Conservation (phyloP, 73 alveolate species). For the Effrenium voratum region DNA sequence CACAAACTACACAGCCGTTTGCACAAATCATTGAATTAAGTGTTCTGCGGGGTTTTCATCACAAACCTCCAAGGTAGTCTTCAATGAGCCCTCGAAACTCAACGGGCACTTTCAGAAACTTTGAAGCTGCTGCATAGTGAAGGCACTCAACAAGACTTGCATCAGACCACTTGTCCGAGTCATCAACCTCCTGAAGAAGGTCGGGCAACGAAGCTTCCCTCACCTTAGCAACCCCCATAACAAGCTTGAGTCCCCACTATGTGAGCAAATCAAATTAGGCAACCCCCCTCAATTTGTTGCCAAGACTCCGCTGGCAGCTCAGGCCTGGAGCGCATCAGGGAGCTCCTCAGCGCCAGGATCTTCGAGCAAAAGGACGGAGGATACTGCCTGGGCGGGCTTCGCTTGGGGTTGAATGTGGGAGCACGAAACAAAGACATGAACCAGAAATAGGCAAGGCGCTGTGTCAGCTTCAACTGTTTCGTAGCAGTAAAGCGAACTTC, state of each 20-base stretch:
- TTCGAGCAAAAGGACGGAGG: not conserved
- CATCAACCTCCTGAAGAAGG: not conserved
- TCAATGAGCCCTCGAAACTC: not conserved
- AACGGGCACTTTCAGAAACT: not conserved
- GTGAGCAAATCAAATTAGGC: too few relatives aligned
- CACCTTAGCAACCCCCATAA: not conserved
- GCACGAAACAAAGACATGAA: too few relatives aligned
- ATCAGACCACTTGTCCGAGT: conserved; percentile 2
- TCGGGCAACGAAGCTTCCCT: not conserved
- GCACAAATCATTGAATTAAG: too few relatives aligned
- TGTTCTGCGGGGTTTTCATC: not conserved
- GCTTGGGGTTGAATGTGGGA: too few relatives aligned
- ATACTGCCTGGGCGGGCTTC: not conserved
- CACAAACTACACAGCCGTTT: too few relatives aligned
- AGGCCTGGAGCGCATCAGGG: not conserved
- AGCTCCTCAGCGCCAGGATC: not conserved
- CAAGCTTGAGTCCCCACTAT: too few relatives aligned
- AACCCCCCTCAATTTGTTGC: too few relatives aligned
- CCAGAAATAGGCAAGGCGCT: too few relatives aligned
- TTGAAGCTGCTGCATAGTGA: not conserved
- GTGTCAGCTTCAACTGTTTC: too few relatives aligned
- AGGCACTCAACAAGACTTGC: not conserved
- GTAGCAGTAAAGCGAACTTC: too few relatives aligned
- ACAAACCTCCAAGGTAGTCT: not conserved
- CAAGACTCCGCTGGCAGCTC: not conserved